These are phyloP conservation scores for Talaromyces sp. DNA, from an alignment of 2,329 filamentous ascomycete species.

Conservation along the genomic window DNA sequence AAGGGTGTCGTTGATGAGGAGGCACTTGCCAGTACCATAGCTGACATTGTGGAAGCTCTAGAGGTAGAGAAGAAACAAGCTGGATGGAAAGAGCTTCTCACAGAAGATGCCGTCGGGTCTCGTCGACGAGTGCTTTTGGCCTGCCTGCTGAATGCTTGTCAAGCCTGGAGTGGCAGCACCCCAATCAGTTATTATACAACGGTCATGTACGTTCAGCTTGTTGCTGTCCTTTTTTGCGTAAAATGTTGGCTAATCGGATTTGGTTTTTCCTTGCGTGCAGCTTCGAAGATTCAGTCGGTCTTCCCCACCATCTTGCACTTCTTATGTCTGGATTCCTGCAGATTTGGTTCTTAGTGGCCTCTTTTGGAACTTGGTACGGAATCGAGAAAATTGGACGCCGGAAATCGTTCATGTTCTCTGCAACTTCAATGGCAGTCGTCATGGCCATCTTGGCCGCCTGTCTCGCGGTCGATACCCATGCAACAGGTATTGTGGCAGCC, in stretches of 20 bases:
- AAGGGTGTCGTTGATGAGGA: conserved; percentile 14
- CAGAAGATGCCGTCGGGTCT: conserved; percentile 11
- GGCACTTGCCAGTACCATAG: conserved; percentile 12
- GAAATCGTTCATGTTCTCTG: conserved; percentile 7
- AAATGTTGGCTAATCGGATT: neutral
- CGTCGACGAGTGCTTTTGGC: conserved; percentile 12
- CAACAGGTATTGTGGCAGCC: conserved; percentile 11
- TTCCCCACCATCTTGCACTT: conserved; percentile 17
- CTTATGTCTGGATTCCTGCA: conserved; percentile 23
- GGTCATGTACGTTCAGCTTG: conserved; percentile 12
- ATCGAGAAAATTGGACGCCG: conserved; percentile 12
- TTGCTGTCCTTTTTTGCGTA: neutral
- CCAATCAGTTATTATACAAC: conserved; percentile 25
- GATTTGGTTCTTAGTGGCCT: conserved; percentile 22
- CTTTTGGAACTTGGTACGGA: conserved; percentile 17
- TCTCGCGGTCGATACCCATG: conserved; percentile 8
- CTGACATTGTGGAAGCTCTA: conserved; percentile 11
- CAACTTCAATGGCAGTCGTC: conserved; percentile 10
- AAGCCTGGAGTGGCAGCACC: conserved; percentile 21
- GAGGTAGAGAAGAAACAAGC: conserved; percentile 12
- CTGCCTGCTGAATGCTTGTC: conserved; percentile 14
- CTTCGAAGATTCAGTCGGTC: conserved; percentile 18
- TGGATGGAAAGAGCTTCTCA: conserved; percentile 15
- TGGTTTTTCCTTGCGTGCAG: neutral
- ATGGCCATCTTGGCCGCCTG: conserved; percentile 13